Evolutionary conservation across 495 filamentous ascomycete species (phyloP), one percentile per base, ranked within the genome.

Genomic region (Thermothielavioides terrestris): DNA sequence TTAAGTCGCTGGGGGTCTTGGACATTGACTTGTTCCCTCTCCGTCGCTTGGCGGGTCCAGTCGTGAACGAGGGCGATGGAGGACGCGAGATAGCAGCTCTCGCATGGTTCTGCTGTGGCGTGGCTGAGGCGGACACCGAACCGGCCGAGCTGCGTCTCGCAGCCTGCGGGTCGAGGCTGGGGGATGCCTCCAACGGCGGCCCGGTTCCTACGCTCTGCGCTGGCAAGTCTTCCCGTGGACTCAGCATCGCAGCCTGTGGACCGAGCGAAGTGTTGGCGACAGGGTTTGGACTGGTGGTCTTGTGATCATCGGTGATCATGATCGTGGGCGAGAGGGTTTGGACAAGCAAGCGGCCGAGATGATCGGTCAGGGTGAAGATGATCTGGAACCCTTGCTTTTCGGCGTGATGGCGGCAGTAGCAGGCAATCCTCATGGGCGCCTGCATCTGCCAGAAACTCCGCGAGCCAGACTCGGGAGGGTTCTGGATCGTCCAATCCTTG

Each of bases 231-330:
- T 45, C 42, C 42, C 50, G 42, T 7, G 50, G 49, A 21, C 41
- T 52, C 36, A 46, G 28, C 30, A 34, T 46, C 7, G 34, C 18
- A 26, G 21, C 15, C 14, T 27, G 34, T 7, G 21, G 2, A 6
- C 50, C 42, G 2, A 35, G 36, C 10, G 7, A n/a, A 6, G 42
- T 42, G 27, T 46, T 40, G 7, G 37, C 14, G 1, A 18, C 12
- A 2, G 38, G 46, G 20, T 49, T 52, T 27, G 50, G 50, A 11
- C 42, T 52, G 14, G 50, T 51, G 10, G 88, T 90, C 65, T 97
- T 97, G 69, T 97, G 91, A 62, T 97, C 90, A 65, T 97, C 91
- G 1, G 91, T 96, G 57, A 97, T 95, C 76, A 95, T 84, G 47
- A 95, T 92, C 1, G 88, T 83, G 28, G 80, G 78, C 5, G 88